Evolutionary conservation across 2,329 filamentous ascomycete species (phyloP).

Genomic region (Venturia effusa): DNA sequence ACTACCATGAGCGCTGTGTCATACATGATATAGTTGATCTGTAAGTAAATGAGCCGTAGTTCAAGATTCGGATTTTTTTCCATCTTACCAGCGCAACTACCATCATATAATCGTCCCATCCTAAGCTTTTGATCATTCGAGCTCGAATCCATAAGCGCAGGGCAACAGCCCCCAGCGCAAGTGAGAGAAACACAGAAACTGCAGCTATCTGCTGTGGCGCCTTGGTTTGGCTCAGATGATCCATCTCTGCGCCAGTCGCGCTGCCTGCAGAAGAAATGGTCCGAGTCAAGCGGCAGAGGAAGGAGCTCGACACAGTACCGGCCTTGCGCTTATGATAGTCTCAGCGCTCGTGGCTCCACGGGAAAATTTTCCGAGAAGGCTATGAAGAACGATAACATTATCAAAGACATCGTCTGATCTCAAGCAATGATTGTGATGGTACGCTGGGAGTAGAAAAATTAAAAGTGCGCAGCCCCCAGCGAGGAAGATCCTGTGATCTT

Average conservation of each 20-base stretch:
- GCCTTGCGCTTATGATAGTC: neutral
- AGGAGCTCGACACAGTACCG: neutral
- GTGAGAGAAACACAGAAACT: slow-evolving; percentile 10
- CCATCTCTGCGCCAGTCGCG: neutral
- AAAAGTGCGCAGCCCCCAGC: neutral
- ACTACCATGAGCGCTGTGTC: slow-evolving; percentile 8
- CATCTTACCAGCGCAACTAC: slow-evolving; percentile 9
- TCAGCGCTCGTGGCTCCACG: neutral
- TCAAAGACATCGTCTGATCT: neutral
- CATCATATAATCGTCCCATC: slow-evolving; percentile 12
- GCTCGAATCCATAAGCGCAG: slow-evolving; percentile 10
- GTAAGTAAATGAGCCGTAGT: neutral
- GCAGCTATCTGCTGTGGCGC: slow-evolving; percentile 9
- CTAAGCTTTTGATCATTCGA: slow-evolving; percentile 10
- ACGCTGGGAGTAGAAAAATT: neutral
- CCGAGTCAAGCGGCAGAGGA: neutral
- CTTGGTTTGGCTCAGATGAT: neutral
- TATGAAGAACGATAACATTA: slow-evolving; percentile 2
- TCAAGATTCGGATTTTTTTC: neutral
- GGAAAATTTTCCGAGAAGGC: neutral
- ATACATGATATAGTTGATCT: slow-evolving; percentile 11
- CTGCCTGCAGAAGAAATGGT: neutral
- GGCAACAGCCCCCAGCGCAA: slow-evolving; percentile 7
- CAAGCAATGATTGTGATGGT: neutral
- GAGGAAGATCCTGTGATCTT: neutral